Conservation (phyloP, 148 eudicot species). For the Nepenthes gracilis region DNA sequence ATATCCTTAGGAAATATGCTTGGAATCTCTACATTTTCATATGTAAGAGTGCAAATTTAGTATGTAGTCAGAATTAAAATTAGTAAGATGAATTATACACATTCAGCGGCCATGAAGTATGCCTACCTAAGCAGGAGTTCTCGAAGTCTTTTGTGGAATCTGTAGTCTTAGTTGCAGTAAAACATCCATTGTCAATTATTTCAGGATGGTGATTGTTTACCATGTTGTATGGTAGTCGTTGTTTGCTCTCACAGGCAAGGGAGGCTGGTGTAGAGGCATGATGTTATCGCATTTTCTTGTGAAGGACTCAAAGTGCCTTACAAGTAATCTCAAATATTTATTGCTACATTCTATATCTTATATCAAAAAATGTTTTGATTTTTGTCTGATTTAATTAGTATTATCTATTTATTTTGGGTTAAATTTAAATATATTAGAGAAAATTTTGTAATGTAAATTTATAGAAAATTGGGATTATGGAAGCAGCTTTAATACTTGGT, state of each 20-base stretch:
- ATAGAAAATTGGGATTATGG: too few species aligned
- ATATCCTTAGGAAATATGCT: slow-evolving; percentile 26
- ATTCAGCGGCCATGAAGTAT: too few species aligned
- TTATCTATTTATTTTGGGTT: too few species aligned
- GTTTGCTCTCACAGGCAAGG: slow-evolving; percentile 15
- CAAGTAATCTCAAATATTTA: slow-evolving; percentile 53
- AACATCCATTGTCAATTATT: slow-evolving; percentile 6
- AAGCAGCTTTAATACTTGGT: too few species aligned
- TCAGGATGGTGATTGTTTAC: slow-evolving; percentile 16
- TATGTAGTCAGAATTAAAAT: not conserved
- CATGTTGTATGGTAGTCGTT: slow-evolving; percentile 8
- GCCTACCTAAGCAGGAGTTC: too few species aligned
- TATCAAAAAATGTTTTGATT: not conserved
- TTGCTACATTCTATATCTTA: slow-evolving; percentile 46
- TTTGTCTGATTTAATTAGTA: too few species aligned
- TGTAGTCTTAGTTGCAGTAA: not conserved
- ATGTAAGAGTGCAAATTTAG: not conserved
- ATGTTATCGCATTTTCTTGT: slow-evolving; percentile 48
- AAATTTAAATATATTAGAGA: too few species aligned
- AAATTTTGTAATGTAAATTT: too few species aligned
- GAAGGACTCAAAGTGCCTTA: slow-evolving; percentile 62
- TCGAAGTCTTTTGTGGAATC: not conserved
- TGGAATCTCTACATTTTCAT: slow-evolving; percentile 23
- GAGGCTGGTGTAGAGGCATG: slow-evolving; percentile 30
- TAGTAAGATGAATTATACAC: not conserved